These are phyloP conservation scores for Penicillium sp. DNA, from an alignment of 2,329 filamentous ascomycete genomes.

Conservation along the genomic window DNA sequence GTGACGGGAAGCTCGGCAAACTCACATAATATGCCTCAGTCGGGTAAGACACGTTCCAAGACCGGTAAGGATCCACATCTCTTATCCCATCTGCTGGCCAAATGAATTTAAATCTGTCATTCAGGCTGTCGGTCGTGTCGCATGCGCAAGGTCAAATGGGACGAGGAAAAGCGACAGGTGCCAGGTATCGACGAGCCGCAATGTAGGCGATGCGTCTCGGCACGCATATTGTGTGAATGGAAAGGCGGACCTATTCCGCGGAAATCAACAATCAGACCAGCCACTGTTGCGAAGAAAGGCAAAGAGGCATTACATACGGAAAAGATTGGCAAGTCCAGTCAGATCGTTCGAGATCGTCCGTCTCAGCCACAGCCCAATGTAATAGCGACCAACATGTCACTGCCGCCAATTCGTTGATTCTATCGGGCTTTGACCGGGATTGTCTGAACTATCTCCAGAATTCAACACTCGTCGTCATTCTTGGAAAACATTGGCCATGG, in stretches of 20 bases:
- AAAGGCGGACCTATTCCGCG: slow-evolving; percentile 25
- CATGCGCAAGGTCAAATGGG: slow-evolving; percentile 33
- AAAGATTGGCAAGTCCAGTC: neutral
- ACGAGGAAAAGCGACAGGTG: slow-evolving; percentile 25
- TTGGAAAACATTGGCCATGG: slow-evolving; percentile 32
- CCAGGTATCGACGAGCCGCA: slow-evolving; percentile 23
- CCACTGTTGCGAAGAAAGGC: neutral
- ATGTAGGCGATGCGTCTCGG: slow-evolving; percentile 23
- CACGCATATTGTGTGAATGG: slow-evolving; percentile 28
- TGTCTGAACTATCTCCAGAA: slow-evolving; percentile 25
- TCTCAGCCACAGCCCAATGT: neutral
- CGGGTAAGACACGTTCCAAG: slow-evolving; percentile 26
- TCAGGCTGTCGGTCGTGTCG: slow-evolving; percentile 31
- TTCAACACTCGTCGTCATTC: slow-evolving; percentile 26
- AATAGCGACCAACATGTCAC: slow-evolving; percentile 10
- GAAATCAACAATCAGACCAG: neutral
- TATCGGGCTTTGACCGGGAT: slow-evolving; percentile 24
- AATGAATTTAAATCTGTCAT: neutral
- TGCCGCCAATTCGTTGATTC: slow-evolving; percentile 23
- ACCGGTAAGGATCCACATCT: slow-evolving; percentile 24
- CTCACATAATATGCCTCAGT: slow-evolving; percentile 18
- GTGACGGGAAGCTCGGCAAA: slow-evolving; percentile 2
- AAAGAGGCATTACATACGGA: neutral
- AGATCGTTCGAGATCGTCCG: neutral
- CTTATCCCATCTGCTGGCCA: neutral